phyloP scores from a whole-genome alignment of 1,139 yeast species.

The Yamadazyma taylorii region DNA sequence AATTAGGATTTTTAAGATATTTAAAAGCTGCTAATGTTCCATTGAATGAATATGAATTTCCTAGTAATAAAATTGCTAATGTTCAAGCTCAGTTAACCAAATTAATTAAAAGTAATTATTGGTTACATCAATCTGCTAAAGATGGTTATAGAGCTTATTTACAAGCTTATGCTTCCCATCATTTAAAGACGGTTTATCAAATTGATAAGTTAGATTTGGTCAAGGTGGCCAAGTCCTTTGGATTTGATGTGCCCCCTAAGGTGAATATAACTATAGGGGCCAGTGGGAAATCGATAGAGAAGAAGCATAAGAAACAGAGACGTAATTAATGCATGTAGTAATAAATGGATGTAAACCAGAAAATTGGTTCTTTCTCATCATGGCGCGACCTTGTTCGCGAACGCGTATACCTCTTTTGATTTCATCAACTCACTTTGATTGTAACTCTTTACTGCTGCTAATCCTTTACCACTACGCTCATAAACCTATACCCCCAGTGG shows the following conservation, averaged over 20 bases:
- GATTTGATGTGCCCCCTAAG: slow-evolving; percentile 94
- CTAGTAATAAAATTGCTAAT: slow-evolving; percentile 88
- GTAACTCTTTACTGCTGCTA: too few relatives aligned
- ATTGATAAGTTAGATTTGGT: slow-evolving; percentile 91
- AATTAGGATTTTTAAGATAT: slow-evolving; percentile 90
- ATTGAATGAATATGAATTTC: slow-evolving; percentile 94
- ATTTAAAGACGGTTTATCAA: slow-evolving; percentile 91
- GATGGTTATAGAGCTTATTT: slow-evolving; percentile 96
- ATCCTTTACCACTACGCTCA: too few relatives aligned
- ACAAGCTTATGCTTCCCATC: slow-evolving; percentile 97
- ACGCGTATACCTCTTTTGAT: too few relatives aligned
- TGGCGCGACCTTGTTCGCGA: too few relatives aligned
- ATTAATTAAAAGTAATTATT: slow-evolving; percentile 85
- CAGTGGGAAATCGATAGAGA: slow-evolving; percentile 66
- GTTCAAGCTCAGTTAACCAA: slow-evolving; percentile 93
- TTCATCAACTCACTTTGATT: too few relatives aligned
- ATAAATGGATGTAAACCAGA: not conserved
- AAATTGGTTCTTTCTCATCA: too few relatives aligned
- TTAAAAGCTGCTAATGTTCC: slow-evolving; percentile 97
- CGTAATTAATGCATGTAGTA: slow-evolving; percentile 22
- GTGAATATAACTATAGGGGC: slow-evolving; percentile 95
- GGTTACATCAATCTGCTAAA: slow-evolving; percentile 93
- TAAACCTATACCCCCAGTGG: too few relatives aligned
- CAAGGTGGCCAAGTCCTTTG: slow-evolving; percentile 93
- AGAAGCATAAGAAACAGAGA: slow-evolving; percentile 51